These are phyloP conservation scores for Mallotus nudiflorus DNA, from an alignment of 345 rosid genomes.

Conservation along the genomic window DNA sequence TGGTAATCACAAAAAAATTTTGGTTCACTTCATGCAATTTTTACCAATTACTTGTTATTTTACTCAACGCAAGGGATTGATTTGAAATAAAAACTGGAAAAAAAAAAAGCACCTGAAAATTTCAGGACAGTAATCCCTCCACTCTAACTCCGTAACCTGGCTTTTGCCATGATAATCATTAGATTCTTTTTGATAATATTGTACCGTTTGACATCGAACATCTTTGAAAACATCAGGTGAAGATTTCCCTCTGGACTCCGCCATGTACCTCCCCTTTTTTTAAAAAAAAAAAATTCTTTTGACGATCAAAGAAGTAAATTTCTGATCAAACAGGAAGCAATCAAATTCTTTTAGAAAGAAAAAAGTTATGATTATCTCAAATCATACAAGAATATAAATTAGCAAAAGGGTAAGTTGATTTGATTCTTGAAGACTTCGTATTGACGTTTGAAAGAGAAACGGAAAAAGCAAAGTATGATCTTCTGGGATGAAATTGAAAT, in stretches of 20 bases:
- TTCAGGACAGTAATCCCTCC: conserved; percentile 57
- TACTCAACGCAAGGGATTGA: too few species aligned
- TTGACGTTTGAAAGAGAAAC: too few species aligned
- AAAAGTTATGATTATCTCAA: background rate
- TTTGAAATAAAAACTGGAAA: background rate
- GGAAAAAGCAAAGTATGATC: too few species aligned
- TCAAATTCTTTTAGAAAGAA: too few species aligned
- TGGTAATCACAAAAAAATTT: too few species aligned
- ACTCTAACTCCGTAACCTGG: conserved; percentile 38
- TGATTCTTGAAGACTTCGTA: too few species aligned
- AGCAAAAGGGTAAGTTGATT: too few species aligned
- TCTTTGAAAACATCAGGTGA: conserved; percentile 31
- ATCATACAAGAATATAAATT: background rate
- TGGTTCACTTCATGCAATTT: too few species aligned
- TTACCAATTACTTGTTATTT: too few species aligned
- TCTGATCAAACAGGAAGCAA: background rate
- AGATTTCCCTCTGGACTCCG: conserved; percentile 31
- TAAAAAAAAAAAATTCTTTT: too few species aligned
- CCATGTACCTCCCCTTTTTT: conserved; percentile 10
- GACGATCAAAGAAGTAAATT: background rate
- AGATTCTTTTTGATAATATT: conserved; percentile 28
- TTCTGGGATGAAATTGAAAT: too few species aligned
- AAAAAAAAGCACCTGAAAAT: conserved; percentile 47
- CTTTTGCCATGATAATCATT: conserved; percentile 34
- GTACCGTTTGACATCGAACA: conserved; percentile 29